phyloP scores from a whole-genome alignment of 306 rosid genomes.

The Castanea sativa region DNA sequence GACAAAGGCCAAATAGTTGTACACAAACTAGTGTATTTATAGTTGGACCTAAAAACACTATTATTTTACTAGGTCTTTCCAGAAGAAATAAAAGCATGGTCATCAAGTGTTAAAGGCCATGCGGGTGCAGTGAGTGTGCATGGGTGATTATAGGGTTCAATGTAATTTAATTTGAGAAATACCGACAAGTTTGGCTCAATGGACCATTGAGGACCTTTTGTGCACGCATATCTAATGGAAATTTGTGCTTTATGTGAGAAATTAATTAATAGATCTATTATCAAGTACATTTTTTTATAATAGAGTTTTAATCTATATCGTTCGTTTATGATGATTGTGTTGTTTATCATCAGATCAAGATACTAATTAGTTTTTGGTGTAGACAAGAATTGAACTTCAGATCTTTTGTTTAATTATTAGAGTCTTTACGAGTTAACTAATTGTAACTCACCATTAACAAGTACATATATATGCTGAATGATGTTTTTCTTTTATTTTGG shows the following conservation, averaged over 20 bases:
- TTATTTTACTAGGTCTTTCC: background rate
- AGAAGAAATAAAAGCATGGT: background rate
- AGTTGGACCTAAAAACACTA: constrained; percentile 17
- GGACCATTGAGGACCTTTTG: background rate
- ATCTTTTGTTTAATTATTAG: accelerated
- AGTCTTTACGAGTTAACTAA: accelerated
- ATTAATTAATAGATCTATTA: background rate
- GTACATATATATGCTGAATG: no score
- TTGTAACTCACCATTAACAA: no score
- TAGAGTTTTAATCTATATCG: accelerated
- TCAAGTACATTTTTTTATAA: no score
- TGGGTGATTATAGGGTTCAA: background rate
- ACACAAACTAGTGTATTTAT: constrained; percentile 9
- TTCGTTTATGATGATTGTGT: accelerated
- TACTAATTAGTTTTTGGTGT: no score
- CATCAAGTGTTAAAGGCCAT: background rate
- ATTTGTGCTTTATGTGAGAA: background rate
- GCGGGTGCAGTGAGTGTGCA: constrained; percentile 13
- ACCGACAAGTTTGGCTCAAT: background rate
- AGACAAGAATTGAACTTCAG: accelerated
- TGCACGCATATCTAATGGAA: background rate
- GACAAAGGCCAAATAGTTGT: constrained; percentile 14
- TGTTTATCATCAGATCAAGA: no score
- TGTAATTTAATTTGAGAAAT: background rate
- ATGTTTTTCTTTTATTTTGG: no score